Percentiles rank a stretch among this genome's conserved stretches.
Conservation (phyloP, 257 asterid species). For the Datura wrightii region DNA sequence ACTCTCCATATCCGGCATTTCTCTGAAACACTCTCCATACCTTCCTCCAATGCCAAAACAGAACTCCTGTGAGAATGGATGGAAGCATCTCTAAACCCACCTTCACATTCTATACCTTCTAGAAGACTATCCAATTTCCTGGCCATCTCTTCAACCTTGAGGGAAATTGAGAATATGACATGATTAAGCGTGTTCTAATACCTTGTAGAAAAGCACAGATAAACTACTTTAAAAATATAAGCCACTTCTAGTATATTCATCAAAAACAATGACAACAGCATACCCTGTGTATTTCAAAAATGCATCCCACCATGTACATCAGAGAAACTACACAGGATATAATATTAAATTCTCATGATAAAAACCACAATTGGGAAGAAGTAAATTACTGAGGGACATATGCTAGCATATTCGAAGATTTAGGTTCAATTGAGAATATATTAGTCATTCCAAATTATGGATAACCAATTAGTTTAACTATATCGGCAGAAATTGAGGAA, state of each 20-base stretch:
- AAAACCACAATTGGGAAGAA: not conserved
- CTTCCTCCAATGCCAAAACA: constrained; percentile 69
- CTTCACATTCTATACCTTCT: constrained; percentile 74
- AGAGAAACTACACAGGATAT: constrained; percentile 17
- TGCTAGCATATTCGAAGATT: not conserved
- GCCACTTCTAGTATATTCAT: not conserved
- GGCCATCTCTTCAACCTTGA: constrained; percentile 89
- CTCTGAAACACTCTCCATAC: constrained; percentile 65
- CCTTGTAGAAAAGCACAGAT: not conserved
- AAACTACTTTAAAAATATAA: not conserved
- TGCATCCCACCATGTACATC: constrained; percentile 20
- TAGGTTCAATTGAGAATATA: not conserved
- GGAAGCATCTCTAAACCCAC: constrained; percentile 86
- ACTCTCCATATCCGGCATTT: constrained; percentile 81
- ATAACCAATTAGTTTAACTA: constrained; percentile 21
- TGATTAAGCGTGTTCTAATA: constrained; percentile 19
- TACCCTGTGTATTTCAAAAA: not conserved
- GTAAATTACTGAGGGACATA: not conserved
- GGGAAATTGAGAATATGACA: constrained; percentile 27
- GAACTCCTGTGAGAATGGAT: constrained; percentile 58
- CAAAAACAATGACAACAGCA: not conserved
- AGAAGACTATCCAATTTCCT: constrained; percentile 71
- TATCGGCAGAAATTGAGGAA: constrained; percentile 6
- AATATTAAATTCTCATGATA: not conserved
- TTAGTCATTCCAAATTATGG: not conserved